Evolutionary conservation across 352 stramenopile species (phyloP).

Genomic region (Plasmopara viticola): DNA sequence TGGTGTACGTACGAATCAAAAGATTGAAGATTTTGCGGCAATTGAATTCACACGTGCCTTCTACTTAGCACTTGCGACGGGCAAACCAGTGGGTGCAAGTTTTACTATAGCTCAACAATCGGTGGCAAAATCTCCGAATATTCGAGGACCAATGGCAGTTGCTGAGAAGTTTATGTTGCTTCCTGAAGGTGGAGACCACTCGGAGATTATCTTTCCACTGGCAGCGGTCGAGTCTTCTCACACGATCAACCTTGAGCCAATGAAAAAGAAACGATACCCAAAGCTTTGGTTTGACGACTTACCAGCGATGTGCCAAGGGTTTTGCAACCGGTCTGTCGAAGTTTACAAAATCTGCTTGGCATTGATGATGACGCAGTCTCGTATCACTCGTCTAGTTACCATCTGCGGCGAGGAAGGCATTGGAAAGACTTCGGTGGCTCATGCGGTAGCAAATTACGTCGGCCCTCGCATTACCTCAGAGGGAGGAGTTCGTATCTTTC

Average conservation of each 20-base stretch:
- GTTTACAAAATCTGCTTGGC: constrained; percentile 79
- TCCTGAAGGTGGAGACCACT: constrained; percentile 69
- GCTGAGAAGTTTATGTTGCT: constrained; percentile 74
- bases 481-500: constrained; percentile 66
- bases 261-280: constrained; percentile 56
- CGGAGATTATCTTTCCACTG: constrained; percentile 76
- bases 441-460: constrained; percentile 73
- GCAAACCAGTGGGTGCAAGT: constrained; percentile 62
- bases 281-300: constrained; percentile 78
- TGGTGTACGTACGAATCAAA: constrained; percentile 76
- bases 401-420: constrained; percentile 73
- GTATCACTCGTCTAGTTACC: constrained; percentile 68
- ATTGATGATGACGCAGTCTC: constrained; percentile 70
- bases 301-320: constrained; percentile 69
- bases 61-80: constrained; percentile 68
- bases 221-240: constrained; percentile 39
- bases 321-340: constrained; percentile 71
- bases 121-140: constrained; percentile 73
- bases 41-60: constrained; percentile 84
- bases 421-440: constrained; percentile 66
- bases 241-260: constrained; percentile 37
- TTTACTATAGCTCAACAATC: constrained; percentile 73
- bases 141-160: constrained; percentile 57
- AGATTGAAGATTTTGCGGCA: constrained; percentile 83
- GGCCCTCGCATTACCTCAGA: constrained; percentile 66